Conservation (phyloP, 2,329 filamentous ascomycete species). For the Teratosphaeriaceae sp. region DNA sequence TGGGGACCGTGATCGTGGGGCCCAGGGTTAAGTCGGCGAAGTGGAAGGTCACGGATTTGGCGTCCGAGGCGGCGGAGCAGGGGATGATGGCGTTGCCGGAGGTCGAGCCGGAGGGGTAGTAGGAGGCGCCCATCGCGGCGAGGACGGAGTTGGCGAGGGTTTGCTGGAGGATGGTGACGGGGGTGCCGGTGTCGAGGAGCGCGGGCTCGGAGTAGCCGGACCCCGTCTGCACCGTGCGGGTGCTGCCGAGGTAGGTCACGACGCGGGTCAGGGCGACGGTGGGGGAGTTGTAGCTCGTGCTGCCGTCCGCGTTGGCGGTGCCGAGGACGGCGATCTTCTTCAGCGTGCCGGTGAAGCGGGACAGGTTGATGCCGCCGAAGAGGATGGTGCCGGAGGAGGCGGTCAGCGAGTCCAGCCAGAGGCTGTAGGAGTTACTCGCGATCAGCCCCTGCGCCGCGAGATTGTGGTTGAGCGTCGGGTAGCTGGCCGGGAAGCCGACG, state of each 20-base stretch:
- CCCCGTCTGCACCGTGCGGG: constrained; percentile 1
- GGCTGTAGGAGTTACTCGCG: constrained; percentile 9
- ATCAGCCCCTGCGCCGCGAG: constrained; percentile 9
- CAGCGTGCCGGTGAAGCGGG: constrained; percentile 18
- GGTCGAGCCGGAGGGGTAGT: constrained; percentile 2
- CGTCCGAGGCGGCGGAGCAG: constrained; percentile 5
- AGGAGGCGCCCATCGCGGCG: constrained; percentile 5
- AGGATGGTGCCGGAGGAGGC: constrained; percentile 17
- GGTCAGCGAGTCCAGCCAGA: constrained; percentile 10
- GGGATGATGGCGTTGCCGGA: constrained; percentile 6
- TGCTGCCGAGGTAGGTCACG: constrained; percentile 1
- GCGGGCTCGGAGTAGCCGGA: constrained; percentile 3
- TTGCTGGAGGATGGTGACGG: constrained; percentile 7
- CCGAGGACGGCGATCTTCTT: constrained; percentile 12
- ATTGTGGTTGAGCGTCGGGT: constrained; percentile 10
- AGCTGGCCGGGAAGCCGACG: constrained; percentile 7
- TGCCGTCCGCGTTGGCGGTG: background rate
- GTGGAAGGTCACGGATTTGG: constrained; percentile 7
- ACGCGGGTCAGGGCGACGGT: constrained; percentile 6
- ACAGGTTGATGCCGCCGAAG: constrained; percentile 21
- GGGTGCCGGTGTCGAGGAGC: constrained; percentile 15
- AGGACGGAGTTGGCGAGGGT: constrained; percentile 1
- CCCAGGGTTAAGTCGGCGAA: constrained; percentile 6
- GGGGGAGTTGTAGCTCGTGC: constrained; percentile 3
- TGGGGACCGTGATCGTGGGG: constrained; percentile 6